Evolutionary conservation across 345 rosid genomes (phyloP).

Genomic region (Camelina hispida): DNA sequence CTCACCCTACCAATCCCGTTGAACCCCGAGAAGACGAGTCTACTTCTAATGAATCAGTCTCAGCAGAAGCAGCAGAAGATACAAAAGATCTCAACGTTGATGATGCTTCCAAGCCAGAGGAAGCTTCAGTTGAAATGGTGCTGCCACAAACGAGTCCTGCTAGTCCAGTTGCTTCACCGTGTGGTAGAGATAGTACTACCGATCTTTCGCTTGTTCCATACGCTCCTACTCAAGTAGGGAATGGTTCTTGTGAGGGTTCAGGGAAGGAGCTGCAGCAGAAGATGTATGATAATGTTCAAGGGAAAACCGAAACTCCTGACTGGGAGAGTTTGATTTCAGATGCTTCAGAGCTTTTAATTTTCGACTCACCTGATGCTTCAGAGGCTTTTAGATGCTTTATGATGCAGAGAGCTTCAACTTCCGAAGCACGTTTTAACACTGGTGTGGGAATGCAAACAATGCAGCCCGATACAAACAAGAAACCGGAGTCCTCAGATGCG

Average conservation of each 20-base stretch:
- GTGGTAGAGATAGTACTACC: conserved; percentile 20
- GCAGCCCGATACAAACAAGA: conserved; percentile 31
- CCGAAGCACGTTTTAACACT: conserved; percentile 37
- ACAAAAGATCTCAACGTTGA: conserved; percentile 6
- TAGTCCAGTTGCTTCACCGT: conserved; percentile 42
- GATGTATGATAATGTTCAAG: conserved; percentile 43
- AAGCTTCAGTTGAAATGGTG: conserved; percentile 43
- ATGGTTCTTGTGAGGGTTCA: conserved; percentile 42
- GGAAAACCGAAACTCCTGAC: conserved; percentile 52
- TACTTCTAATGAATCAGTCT: conserved; percentile 36
- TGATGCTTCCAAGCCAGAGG: conserved; percentile 49
- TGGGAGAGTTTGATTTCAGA: conserved; percentile 66
- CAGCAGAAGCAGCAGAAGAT: conserved; percentile 18
- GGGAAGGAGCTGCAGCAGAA: conserved; percentile 40
- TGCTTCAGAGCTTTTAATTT: conserved; percentile 57
- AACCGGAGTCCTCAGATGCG: conserved; percentile 22
- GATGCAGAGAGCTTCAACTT: conserved; percentile 61
- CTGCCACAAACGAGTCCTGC: conserved; percentile 48
- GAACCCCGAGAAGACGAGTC: conserved; percentile 44
- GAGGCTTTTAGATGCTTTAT: conserved; percentile 69
- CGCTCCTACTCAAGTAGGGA: conserved; percentile 41
- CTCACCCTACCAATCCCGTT: conserved; percentile 46
- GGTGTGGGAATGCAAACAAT: conserved; percentile 41
- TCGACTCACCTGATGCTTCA: conserved; percentile 68
- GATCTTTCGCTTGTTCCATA: conserved; percentile 50